Base-by-base conservation (phyloP, 495 filamentous ascomycete genomes). In the Penicillium psychrofluorescens region DNA sequence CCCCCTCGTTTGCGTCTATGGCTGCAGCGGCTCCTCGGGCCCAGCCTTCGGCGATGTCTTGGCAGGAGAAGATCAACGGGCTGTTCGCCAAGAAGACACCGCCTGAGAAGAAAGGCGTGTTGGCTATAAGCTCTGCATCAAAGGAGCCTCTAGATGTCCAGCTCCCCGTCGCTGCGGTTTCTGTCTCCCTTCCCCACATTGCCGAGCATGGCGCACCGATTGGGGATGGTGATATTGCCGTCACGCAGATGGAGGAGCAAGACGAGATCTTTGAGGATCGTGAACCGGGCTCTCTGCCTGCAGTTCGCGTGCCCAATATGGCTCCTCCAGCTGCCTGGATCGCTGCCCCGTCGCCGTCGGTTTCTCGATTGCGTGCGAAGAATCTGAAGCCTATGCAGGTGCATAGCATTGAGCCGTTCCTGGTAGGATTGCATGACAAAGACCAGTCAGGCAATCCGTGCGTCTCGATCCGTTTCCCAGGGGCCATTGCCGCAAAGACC, bases 211-310 rank as follows among this genome's bases (percentile, higher is more conserved):
- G 51, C 11, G 29, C 44, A 11, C 58, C 54, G 9, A 43, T 43
- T 15, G 67, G 66, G 30, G 62, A 66, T 45, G 67, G 65, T n/a
- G 63, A 71, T 39, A 40, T 66, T 16, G 73, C 67, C 33, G 78
- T 75, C 4, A 81, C 77, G 48, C 77, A 78, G 16, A 82, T 84
- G 52, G 83, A 81, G 29, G 85, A 88, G 61, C 82, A 79, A 11
- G 86, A 91, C 49, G 85, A 84, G 44, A 84, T 88, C 50, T 88
- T 91, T 43, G 86, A 88, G 46, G 84, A 90, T 56, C 84, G 85
- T 46, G 86, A 89, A 60, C 84, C 83, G 59, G 86, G 85, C 5
- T 89, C 85, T 35, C 61, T 86, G 14, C 86, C 86, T 9, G 72
- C 77, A 30, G 78, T 91, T 11, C 78, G 74, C 38, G 69, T 90